Evolutionary conservation across 2,329 filamentous ascomycete species (phyloP).

Genomic region (Ceratocystis colombiana): DNA sequence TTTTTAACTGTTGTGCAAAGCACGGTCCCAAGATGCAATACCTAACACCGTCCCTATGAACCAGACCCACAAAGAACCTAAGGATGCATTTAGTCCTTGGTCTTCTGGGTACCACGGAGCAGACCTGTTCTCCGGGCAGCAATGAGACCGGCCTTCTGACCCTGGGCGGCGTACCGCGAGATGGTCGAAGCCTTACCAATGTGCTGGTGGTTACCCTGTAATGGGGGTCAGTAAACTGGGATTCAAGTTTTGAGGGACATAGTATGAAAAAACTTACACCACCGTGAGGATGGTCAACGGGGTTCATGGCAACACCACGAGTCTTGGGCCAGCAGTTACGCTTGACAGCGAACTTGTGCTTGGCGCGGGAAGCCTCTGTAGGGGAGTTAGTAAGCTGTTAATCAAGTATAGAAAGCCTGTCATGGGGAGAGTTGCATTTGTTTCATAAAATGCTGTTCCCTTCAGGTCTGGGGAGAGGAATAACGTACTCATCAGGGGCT

Average conservation of each 20-base stretch:
- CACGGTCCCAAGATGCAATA: slow-evolving; percentile 50
- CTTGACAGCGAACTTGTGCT: slow-evolving; percentile 99
- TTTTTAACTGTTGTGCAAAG: slow-evolving; percentile 38
- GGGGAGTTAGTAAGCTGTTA: slow-evolving; percentile 24
- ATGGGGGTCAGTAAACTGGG: slow-evolving; percentile 36
- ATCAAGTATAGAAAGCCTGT: slow-evolving; percentile 34
- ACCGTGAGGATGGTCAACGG: slow-evolving; percentile 97
- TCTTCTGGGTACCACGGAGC: slow-evolving; percentile 99
- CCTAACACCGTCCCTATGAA: slow-evolving; percentile 49
- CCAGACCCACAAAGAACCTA: slow-evolving; percentile 25
- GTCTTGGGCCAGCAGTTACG: slow-evolving; percentile 99
- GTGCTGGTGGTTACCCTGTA: slow-evolving; percentile 97
- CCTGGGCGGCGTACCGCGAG: slow-evolving; percentile 90
- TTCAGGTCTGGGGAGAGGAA: neutral
- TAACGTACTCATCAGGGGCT: slow-evolving; percentile 82
- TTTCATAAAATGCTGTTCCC: neutral
- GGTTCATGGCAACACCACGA: slow-evolving; percentile 99
- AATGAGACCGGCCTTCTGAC: slow-evolving; percentile 99
- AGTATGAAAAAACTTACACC: slow-evolving; percentile 49
- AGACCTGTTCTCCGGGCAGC: slow-evolving; percentile 99
- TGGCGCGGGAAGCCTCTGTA: slow-evolving; percentile 93
- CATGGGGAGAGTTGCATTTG: neutral
- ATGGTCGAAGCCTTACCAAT: slow-evolving; percentile 99
- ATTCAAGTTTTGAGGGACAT: neutral
- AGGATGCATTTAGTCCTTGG: slow-evolving; percentile 67